Percentiles rank a stretch among this genome's conserved stretches.
Evolutionary conservation across 495 filamentous ascomycete species (phyloP).

Genomic region (Aspergillus leporis): DNA sequence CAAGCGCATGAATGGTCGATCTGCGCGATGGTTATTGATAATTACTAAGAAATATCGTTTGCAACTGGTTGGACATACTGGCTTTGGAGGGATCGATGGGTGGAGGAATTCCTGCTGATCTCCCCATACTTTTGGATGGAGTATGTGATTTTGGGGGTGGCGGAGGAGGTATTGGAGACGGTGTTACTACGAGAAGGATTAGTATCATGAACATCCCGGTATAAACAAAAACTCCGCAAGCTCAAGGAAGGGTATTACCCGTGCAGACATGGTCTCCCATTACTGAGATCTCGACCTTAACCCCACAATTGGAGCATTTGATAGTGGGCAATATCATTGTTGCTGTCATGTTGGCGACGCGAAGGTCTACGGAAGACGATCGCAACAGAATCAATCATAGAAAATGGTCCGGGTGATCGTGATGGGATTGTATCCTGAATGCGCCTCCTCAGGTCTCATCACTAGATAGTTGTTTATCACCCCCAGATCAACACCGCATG

Average conservation of each 20-base stretch:
- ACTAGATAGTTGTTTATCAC: background rate
- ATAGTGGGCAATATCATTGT: conserved; percentile 73
- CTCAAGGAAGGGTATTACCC: conserved; percentile 10
- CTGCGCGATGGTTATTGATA: conserved; percentile 37
- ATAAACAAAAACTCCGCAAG: background rate
- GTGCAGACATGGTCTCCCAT: conserved; percentile 91
- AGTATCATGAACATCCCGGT: conserved; percentile 3
- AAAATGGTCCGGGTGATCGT: background rate
- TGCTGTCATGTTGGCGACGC: conserved; percentile 21
- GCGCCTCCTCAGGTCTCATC: background rate
- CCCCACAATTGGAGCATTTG: conserved; percentile 90
- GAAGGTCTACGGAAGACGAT: conserved; percentile 10
- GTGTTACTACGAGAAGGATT: conserved; percentile 15
- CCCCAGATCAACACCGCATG: background rate
- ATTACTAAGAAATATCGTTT: background rate
- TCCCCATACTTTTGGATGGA: conserved; percentile 16
- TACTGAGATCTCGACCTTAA: conserved; percentile 81
- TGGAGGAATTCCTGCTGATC: conserved; percentile 39
- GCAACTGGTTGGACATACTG: conserved; percentile 43
- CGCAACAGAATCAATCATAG: background rate
- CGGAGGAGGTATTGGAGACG: conserved; percentile 35
- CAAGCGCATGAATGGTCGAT: conserved; percentile 59
- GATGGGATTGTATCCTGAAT: no score
- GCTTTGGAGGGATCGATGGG: conserved; percentile 56
- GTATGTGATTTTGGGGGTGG: conserved; percentile 32